phyloP scores from a whole-genome alignment of 805 yeast species.

The Cyberlindnera amylophila region DNA sequence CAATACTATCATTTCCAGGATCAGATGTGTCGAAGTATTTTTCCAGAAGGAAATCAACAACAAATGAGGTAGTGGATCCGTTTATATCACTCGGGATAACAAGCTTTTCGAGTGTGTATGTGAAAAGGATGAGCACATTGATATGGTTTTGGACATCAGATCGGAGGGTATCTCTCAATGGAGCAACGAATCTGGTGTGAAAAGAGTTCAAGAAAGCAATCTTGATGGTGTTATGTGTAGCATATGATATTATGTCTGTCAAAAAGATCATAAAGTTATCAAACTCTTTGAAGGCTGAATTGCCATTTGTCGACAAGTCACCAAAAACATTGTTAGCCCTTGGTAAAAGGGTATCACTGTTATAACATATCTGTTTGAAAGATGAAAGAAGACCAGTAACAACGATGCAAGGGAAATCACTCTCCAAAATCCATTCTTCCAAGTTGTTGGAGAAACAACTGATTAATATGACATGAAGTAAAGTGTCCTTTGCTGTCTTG shows the following conservation, averaged over 20 bases:
- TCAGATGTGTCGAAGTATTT: constrained; percentile 3
- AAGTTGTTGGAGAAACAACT: constrained; percentile 11
- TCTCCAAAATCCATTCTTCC: constrained; percentile 18
- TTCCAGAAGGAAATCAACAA: constrained; percentile 6
- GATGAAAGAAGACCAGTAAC: constrained; percentile 15
- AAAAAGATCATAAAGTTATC: constrained; percentile 12
- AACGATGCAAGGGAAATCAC: constrained; percentile 21
- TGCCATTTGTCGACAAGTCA: neutral
- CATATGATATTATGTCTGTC: constrained; percentile 10
- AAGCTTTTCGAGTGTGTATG: constrained; percentile 10
- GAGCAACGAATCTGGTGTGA: constrained; percentile 10
- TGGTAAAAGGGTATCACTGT: constrained; percentile 3
- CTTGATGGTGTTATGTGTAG: constrained; percentile 10
- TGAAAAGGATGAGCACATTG: constrained; percentile 10
- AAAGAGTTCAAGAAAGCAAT: constrained; percentile 13
- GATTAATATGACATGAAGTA: constrained; percentile 16
- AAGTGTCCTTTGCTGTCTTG: constrained; percentile 8
- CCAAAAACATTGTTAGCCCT: neutral
- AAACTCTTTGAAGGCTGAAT: constrained; percentile 5
- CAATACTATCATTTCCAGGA: neutral
- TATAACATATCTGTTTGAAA: constrained; percentile 16
- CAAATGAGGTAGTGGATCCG: neutral
- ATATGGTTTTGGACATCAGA: neutral
- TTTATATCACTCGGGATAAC: constrained; percentile 1
- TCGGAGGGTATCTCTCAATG: constrained; percentile 7